These are phyloP conservation scores for Actinomortierella wolfii DNA, from an alignment of 371 early-diverging fungal species.

Conservation along the genomic window DNA sequence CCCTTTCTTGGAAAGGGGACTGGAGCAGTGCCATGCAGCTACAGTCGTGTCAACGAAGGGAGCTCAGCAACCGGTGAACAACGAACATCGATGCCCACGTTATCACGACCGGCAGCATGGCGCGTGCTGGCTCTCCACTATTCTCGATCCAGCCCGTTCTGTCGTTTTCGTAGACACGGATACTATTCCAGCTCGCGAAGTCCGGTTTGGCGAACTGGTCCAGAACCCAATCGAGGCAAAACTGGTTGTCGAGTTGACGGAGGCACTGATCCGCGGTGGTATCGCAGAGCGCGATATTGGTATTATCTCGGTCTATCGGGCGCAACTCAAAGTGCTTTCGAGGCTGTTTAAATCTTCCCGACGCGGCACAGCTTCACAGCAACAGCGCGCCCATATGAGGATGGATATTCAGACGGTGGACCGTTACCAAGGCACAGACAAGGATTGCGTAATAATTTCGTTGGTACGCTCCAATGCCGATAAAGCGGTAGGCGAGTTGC, in stretches of 20 bases:
- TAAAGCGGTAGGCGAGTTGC: conserved; percentile 82
- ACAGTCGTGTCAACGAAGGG: neutral
- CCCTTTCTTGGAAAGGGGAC: conserved; percentile 47
- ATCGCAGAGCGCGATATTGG: conserved; percentile 70
- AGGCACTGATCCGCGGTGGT: conserved; percentile 67
- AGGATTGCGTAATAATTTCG: conserved; percentile 85
- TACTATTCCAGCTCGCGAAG: conserved; percentile 62
- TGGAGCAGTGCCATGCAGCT: conserved; percentile 25
- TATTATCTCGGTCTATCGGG: conserved; percentile 85
- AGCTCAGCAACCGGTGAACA: too few species aligned
- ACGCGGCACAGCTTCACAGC: neutral
- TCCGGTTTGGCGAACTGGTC: conserved; percentile 53
- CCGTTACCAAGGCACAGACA: conserved; percentile 94
- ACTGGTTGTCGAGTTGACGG: conserved; percentile 61
- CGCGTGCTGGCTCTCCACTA: conserved; percentile 67
- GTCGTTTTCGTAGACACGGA: conserved; percentile 91
- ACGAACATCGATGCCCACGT: too few species aligned
- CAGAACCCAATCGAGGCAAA: conserved; percentile 75
- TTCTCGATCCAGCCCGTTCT: conserved; percentile 65
- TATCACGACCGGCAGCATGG: too few species aligned
- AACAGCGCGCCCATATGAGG: conserved; percentile 25
- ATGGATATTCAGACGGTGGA: conserved; percentile 88
- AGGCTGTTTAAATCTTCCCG: conserved; percentile 29
- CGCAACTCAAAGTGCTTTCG: conserved; percentile 77
- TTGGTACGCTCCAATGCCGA: conserved; percentile 84